Conservation (phyloP, 2,329 filamentous ascomycete genomes). For the Scedosporium apiospermum region DNA sequence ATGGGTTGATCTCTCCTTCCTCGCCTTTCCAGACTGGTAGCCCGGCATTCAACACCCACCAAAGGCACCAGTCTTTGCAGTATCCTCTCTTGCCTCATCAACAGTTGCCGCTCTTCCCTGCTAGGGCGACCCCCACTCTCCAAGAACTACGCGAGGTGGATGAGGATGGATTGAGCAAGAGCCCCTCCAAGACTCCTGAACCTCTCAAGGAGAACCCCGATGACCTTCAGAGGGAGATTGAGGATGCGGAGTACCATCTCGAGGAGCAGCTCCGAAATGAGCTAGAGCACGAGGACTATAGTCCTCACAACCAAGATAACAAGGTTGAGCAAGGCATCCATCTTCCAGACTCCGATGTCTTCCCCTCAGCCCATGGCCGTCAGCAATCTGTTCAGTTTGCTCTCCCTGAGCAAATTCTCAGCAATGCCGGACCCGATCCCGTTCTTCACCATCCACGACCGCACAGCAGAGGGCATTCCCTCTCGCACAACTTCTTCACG, state of each 20-base stretch:
- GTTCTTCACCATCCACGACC: constrained; percentile 63
- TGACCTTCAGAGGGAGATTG: constrained; percentile 76
- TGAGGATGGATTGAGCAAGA: constrained; percentile 47
- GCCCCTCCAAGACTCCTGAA: constrained; percentile 45
- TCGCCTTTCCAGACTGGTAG: constrained; percentile 45
- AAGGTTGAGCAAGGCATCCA: constrained; percentile 9
- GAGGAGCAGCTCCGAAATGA: constrained; percentile 72
- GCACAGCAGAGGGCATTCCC: constrained; percentile 63
- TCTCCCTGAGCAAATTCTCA: constrained; percentile 41
- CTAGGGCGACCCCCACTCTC: constrained; percentile 50
- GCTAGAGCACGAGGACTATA: constrained; percentile 69
- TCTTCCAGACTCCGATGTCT: constrained; percentile 13
- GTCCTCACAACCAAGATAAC: constrained; percentile 44
- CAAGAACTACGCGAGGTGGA: constrained; percentile 68
- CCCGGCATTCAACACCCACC: constrained; percentile 35
- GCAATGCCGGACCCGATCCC: constrained; percentile 41
- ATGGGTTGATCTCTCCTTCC: constrained; percentile 51
- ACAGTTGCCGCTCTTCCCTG: constrained; percentile 45
- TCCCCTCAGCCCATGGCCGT: constrained; percentile 25
- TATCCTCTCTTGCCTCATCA: constrained; percentile 47
- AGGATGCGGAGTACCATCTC: constrained; percentile 77
- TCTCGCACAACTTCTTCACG: constrained; percentile 56
- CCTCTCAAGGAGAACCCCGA: constrained; percentile 41
- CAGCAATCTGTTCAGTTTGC: constrained; percentile 40
- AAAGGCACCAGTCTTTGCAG: constrained; percentile 50